Evolutionary conservation across 352 stramenopile genomes (phyloP).

Genomic region (Phytophthora aleatoria): DNA sequence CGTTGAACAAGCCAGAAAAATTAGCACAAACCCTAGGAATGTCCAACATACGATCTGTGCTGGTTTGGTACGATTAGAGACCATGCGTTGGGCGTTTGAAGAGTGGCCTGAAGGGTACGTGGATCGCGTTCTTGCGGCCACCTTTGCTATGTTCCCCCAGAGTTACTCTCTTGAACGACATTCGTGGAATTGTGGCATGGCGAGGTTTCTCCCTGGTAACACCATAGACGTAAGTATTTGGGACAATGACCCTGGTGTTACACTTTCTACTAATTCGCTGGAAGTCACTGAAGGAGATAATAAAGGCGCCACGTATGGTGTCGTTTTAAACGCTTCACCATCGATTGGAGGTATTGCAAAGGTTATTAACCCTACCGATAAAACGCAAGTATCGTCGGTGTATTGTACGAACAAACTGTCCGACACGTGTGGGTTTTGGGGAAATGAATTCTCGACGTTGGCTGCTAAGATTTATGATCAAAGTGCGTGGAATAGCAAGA

Average conservation of each 20-base stretch:
- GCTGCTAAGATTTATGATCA: constrained; percentile 45
- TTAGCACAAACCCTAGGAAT: constrained; percentile 43
- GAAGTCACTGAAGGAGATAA: constrained; percentile 39
- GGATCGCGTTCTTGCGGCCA: constrained; percentile 43
- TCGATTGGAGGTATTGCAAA: constrained; percentile 18
- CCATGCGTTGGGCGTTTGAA: constrained; percentile 60
- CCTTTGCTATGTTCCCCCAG: constrained; percentile 57
- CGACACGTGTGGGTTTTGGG: constrained; percentile 57
- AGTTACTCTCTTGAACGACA: constrained; percentile 47
- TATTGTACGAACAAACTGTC: constrained; percentile 42
- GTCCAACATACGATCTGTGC: constrained; percentile 56
- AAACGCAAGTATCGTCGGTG: constrained; percentile 14
- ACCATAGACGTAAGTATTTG: constrained; percentile 69
- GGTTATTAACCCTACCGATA: neutral
- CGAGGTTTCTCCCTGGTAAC: constrained; percentile 41
- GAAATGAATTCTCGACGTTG: constrained; percentile 32
- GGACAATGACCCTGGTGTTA: constrained; percentile 81
- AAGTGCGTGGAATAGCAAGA: constrained; percentile 1
- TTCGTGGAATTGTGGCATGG: constrained; percentile 73
- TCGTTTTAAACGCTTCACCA: constrained; percentile 73
- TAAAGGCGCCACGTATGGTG: constrained; percentile 40
- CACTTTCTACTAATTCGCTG: constrained; percentile 47
- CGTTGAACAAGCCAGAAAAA: constrained; percentile 45
- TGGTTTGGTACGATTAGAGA: constrained; percentile 61
- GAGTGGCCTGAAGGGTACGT: constrained; percentile 61